Evolutionary conservation across 257 asterid species (phyloP).

Genomic region (Lycium barbarum): DNA sequence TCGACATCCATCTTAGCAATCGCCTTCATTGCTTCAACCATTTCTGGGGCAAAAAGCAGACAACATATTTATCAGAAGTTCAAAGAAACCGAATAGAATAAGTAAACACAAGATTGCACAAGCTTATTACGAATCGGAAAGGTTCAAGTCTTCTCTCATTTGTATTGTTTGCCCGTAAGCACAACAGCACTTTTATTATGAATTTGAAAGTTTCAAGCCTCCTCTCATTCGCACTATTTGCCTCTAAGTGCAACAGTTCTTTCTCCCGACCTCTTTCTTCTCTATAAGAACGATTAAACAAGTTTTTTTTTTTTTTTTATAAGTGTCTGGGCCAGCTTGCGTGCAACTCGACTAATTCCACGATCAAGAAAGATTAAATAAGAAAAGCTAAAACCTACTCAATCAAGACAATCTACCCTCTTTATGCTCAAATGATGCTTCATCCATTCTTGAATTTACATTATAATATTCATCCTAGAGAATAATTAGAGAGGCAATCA

Average conservation of each 20-base stretch:
- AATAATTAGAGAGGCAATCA: background rate
- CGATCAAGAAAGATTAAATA: background rate
- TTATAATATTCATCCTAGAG: background rate
- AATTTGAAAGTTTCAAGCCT: background rate
- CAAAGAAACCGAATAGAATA: background rate
- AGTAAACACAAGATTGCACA: constrained; percentile 5
- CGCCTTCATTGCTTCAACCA: constrained; percentile 80
- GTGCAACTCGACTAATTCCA: too few species aligned
- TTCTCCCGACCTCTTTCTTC: background rate
- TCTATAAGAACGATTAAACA: background rate
- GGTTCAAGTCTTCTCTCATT: background rate
- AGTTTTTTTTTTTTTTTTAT: background rate
- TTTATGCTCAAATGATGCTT: background rate
- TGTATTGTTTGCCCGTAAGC: background rate
- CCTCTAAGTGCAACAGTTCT: background rate
- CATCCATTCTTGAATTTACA: background rate
- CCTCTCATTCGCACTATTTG: background rate
- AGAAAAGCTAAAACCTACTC: background rate
- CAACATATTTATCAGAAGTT: background rate
- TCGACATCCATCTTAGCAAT: constrained; percentile 77
- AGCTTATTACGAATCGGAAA: background rate
- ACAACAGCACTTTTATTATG: background rate
- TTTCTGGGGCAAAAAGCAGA: constrained; percentile 49
- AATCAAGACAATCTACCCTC: constrained; percentile 13
- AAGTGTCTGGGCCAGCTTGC: too few species aligned